Base-by-base conservation (phyloP, 73 alveolate genomes). In the Paramecium pentaurelia region DNA sequence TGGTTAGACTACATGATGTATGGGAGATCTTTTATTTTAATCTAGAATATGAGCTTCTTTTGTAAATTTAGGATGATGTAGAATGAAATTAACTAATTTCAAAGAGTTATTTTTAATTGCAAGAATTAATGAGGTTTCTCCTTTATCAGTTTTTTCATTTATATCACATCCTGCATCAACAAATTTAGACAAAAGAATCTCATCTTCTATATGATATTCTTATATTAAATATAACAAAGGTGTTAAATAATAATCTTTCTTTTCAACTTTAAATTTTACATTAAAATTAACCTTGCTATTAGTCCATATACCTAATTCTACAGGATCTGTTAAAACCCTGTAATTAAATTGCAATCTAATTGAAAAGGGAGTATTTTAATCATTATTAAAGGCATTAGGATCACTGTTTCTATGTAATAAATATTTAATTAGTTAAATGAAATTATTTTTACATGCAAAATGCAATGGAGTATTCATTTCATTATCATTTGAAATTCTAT, bases 1-100 rank as follows among this genome's bases (percentile, higher is more conserved):
- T 14, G 99, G 98, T 49, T 97, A 92, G 1, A 98, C 97, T 18
- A 95, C 93, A 60, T 93, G 96, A 92, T 96, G 98, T 25, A 93
- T 96, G n/a, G 96, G 95, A 22, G 97, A 86, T 92, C 95, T 96
- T 0, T 97, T 97, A 30, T 94, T 34, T 60, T 58, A 60, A 95
- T 98, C 99, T 37, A 27, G 47, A 0, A 90, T 14, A 77, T 95
- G 95, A 37, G 94, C 84, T 58, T 86, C 94, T 5, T 71, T 51
- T 60, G 58, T 88, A 87, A 37, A 86, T 68, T 85, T 84, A 51
- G 92, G 77, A 12, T 95, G 92, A 70, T 30, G 16, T 9, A 36
- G 20, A 25, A 97, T 49, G 85, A 92, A 86, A 64, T 60, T 93
- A 60, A 95, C 95, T 64, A 95, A 94, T 75, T 93, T 75, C 6